Evolutionary conservation across 1,284 basidiomycete species (phyloP).

Genomic region (Malassezia arunalokei): DNA sequence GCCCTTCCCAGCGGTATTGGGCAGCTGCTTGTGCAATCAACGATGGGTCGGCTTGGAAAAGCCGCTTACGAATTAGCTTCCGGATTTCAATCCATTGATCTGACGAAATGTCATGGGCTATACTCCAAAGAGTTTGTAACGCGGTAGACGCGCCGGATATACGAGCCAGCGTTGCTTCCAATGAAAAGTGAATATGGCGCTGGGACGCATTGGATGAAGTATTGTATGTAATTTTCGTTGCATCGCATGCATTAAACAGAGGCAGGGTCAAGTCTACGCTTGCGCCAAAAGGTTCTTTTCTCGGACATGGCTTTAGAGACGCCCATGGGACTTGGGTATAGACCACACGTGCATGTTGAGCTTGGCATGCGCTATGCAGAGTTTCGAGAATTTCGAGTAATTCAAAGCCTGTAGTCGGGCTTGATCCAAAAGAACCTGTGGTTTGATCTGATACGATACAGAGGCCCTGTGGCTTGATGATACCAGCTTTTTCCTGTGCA

Average conservation of each 20-base stretch:
- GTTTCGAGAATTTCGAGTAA: not conserved
- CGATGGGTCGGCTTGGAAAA: conserved; percentile 9
- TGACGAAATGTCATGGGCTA: conserved; percentile 28
- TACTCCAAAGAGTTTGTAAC: conserved; percentile 34
- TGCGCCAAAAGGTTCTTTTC: not conserved
- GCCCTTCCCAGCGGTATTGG: conserved; percentile 59
- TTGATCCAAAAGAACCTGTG: not conserved
- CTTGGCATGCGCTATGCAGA: conserved; percentile 1
- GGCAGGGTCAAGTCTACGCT: not conserved
- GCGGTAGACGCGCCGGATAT: conserved; percentile 32
- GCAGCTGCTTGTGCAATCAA: not conserved
- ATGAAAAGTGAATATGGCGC: conserved; percentile 1
- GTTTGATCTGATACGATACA: conserved; percentile 58
- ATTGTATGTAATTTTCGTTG: not conserved
- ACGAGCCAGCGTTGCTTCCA: conserved; percentile 28
- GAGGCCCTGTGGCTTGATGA: conserved; percentile 58
- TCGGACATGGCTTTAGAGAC: not conserved
- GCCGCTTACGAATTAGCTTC: conserved; percentile 27
- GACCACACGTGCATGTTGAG: conserved; percentile 1
- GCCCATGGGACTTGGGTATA: conserved; percentile 1
- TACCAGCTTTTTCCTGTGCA: conserved; percentile 70
- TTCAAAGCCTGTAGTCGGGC: not conserved
- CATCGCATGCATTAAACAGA: not conserved
- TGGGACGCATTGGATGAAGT: not conserved
- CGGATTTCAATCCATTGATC: conserved; percentile 26